A percentile compares a stretch with the other conserved stretches of the same genome.
These are phyloP conservation scores for Dacryopinax primogenitus DNA, from an alignment of 768 basidiomycete species.

Conservation along the genomic window DNA sequence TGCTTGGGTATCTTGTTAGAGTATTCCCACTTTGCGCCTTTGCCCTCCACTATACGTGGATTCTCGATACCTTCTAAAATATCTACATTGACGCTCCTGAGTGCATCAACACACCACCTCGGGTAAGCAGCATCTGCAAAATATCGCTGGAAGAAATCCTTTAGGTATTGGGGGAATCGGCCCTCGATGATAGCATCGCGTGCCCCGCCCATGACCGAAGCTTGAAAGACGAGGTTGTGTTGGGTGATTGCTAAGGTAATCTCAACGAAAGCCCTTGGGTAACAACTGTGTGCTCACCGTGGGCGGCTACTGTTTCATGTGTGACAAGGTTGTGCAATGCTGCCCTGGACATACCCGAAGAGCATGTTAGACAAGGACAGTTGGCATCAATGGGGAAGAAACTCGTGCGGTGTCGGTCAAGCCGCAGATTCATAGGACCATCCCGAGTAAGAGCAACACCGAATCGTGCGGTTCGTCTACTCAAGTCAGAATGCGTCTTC, in stretches of 20 bases:
- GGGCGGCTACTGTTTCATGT: slow-evolving; percentile 74
- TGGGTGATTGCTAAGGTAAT: slow-evolving; percentile 50
- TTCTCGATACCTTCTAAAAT: slow-evolving; percentile 44
- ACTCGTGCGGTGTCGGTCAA: slow-evolving; percentile 58
- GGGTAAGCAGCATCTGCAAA: slow-evolving; percentile 71
- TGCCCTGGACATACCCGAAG: slow-evolving; percentile 51
- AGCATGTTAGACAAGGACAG: slow-evolving; percentile 83
- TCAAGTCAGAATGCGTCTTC: background rate
- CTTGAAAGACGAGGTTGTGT: slow-evolving; percentile 78
- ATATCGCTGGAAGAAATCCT: slow-evolving; percentile 61
- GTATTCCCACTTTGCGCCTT: slow-evolving; percentile 64
- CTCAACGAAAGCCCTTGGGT: slow-evolving; percentile 8
- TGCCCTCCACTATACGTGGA: slow-evolving; percentile 43
- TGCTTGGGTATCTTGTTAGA: slow-evolving; percentile 14
- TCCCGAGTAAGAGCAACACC: slow-evolving; percentile 73
- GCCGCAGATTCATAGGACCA: slow-evolving; percentile 68
- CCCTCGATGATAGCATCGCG: slow-evolving; percentile 68
- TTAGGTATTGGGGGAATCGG: slow-evolving; percentile 64
- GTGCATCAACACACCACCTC: slow-evolving; percentile 76
- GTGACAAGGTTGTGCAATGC: slow-evolving; percentile 63
- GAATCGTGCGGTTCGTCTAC: slow-evolving; percentile 64
- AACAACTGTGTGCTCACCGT: slow-evolving; percentile 41
- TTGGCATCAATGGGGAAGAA: slow-evolving; percentile 56
- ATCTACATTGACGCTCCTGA: slow-evolving; percentile 73
- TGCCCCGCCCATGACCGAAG: slow-evolving; percentile 73